Evolutionary conservation across 805 yeast species (phyloP).

Genomic region (Hanseniaspora guilliermondii): DNA sequence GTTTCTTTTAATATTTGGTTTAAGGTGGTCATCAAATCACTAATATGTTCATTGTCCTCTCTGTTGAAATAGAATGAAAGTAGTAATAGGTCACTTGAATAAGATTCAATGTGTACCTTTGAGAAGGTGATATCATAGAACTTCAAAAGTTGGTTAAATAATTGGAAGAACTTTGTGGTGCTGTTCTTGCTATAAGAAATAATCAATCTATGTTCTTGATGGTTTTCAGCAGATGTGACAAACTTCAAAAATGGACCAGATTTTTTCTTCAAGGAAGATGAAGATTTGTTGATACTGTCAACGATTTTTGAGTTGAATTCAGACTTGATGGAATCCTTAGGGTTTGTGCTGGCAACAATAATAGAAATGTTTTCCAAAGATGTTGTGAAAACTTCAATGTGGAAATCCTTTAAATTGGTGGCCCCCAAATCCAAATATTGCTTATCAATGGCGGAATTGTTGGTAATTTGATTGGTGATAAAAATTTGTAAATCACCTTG

Average conservation of each 20-base stretch:
- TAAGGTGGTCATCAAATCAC: slow-evolving; percentile 50
- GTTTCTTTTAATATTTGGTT: slow-evolving; percentile 90
- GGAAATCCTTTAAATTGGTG: slow-evolving; percentile 56
- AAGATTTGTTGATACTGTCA: slow-evolving; percentile 23
- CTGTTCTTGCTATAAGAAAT: slow-evolving; percentile 78
- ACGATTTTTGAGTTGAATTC: slow-evolving; percentile 27
- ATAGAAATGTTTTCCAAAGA: slow-evolving; percentile 24
- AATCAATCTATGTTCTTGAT: slow-evolving; percentile 62
- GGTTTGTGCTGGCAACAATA: slow-evolving; percentile 53
- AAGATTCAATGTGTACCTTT: slow-evolving; percentile 65
- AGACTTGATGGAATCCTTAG: slow-evolving; percentile 40
- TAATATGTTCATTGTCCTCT: slow-evolving; percentile 32
- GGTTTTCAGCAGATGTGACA: slow-evolving; percentile 53
- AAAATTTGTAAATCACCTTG: not conserved
- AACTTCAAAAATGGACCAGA: slow-evolving; percentile 91
- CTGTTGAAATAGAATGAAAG: slow-evolving; percentile 76
- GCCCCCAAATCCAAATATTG: slow-evolving; percentile 66
- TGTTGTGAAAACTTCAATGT: slow-evolving; percentile 48
- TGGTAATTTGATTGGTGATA: slow-evolving; percentile 50
- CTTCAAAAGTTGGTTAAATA: slow-evolving; percentile 72
- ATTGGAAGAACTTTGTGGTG: slow-evolving; percentile 77
- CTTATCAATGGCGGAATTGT: slow-evolving; percentile 75
- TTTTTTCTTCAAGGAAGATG: slow-evolving; percentile 35
- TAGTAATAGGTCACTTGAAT: slow-evolving; percentile 34
- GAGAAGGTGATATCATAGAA: slow-evolving; percentile 77